These are phyloP conservation scores for Penicillium palitans DNA, from an alignment of 2,329 filamentous ascomycete genomes.

Conservation along the genomic window DNA sequence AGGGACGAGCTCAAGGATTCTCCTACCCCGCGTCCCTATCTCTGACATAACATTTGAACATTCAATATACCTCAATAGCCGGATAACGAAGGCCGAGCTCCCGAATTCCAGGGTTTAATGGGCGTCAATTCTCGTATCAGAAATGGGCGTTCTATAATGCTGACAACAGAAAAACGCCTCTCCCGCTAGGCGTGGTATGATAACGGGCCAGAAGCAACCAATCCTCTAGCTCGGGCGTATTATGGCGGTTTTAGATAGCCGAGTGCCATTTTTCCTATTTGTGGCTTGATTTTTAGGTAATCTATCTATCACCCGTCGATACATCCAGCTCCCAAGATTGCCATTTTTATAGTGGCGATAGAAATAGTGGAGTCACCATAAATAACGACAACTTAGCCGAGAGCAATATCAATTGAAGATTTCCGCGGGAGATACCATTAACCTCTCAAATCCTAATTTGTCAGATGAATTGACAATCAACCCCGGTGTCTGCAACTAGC, in stretches of 20 bases:
- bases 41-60: neutral
- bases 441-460: neutral
- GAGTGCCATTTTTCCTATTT: neutral
- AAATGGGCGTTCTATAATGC: slow-evolving; percentile 13
- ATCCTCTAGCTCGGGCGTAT: slow-evolving; percentile 6
- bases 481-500: neutral
- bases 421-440: neutral
- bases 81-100: neutral
- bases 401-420: neutral
- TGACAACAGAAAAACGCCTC: slow-evolving; percentile 20
- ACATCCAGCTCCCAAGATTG: neutral
- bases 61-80: neutral
- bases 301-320: neutral
- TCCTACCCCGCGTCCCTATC: slow-evolving; percentile 2
- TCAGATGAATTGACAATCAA: neutral
- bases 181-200: slow-evolving; percentile 15
- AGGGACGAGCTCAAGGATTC: neutral
- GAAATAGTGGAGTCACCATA: neutral
- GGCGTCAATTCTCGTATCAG: slow-evolving; percentile 4
- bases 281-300: slow-evolving; percentile 4
- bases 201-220: slow-evolving; percentile 7
- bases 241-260: slow-evolving; percentile 1
- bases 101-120: neutral
- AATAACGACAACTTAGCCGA: slow-evolving; percentile 2
- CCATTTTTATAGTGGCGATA: neutral